These are phyloP conservation scores for Saturnispora serradocipensis DNA, from an alignment of 805 yeast species.

Conservation along the genomic window DNA sequence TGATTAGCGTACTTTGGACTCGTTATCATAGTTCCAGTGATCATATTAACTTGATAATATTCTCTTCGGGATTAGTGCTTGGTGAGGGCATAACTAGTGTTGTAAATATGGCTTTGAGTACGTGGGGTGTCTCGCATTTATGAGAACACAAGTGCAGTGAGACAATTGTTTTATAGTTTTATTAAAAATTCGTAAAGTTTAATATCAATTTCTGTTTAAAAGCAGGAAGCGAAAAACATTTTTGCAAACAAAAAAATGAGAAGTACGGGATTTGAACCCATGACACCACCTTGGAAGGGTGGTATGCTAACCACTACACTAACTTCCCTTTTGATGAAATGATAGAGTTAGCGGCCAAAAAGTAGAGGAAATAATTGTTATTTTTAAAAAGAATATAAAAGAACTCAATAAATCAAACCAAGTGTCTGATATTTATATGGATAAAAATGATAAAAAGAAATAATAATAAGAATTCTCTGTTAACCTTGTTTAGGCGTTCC, in stretches of 20 bases:
- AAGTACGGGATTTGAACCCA: constrained; percentile 93
- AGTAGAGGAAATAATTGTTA: too few relatives aligned
- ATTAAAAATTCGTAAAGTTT: background rate
- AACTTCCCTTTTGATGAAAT: constrained; percentile 66
- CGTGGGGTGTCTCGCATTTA: constrained; percentile 55
- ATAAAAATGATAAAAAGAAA: too few relatives aligned
- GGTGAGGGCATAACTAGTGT: constrained; percentile 93
- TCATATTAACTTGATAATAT: constrained; percentile 69
- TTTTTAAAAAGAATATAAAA: too few relatives aligned
- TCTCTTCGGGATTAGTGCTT: constrained; percentile 83
- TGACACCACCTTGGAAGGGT: constrained; percentile 93
- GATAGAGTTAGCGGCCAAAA: too few relatives aligned
- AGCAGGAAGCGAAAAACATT: background rate
- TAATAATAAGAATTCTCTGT: too few relatives aligned
- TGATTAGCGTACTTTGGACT: constrained; percentile 53
- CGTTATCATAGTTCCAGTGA: constrained; percentile 18
- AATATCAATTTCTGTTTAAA: too few relatives aligned
- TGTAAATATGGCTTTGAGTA: constrained; percentile 67
- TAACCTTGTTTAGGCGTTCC: too few relatives aligned
- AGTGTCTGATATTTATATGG: too few relatives aligned
- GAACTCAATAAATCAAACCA: too few relatives aligned
- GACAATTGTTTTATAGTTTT: background rate
- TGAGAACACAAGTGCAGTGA: constrained; percentile 12
- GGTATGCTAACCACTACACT: constrained; percentile 89
- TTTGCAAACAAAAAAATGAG: constrained; percentile 32